phyloP scores from a whole-genome alignment of 169 alveolate species.

The Amoebophrya sp. region DNA sequence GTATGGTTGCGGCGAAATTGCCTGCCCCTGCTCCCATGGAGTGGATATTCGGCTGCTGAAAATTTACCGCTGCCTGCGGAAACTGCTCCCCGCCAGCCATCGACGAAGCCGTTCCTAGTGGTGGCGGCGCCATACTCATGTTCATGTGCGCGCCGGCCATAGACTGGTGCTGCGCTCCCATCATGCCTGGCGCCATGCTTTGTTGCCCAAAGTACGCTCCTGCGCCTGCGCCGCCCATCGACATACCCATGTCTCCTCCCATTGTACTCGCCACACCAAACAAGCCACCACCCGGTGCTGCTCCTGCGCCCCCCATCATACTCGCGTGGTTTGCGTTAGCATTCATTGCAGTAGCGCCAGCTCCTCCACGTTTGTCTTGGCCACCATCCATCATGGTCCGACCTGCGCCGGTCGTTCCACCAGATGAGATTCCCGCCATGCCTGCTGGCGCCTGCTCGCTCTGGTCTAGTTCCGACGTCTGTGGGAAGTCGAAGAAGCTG shows the following conservation, averaged over 20 bases:
- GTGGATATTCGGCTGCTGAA: not conserved
- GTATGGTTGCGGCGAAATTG: not conserved
- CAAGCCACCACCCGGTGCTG: too few relatives aligned
- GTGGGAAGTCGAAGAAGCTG: not conserved
- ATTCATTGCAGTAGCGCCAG: not conserved
- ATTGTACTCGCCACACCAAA: too few relatives aligned
- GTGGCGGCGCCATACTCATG: too few relatives aligned
- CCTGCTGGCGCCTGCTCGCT: not conserved
- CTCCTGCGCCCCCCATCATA: too few relatives aligned
- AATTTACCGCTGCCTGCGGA: not conserved
- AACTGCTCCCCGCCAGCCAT: not conserved
- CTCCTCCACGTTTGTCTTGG: not conserved
- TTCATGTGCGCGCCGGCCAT: too few relatives aligned
- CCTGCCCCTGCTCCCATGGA: not conserved
- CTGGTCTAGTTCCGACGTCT: not conserved
- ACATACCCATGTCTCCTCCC: too few relatives aligned
- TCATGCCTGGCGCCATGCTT: too few relatives aligned
- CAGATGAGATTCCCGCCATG: not conserved
- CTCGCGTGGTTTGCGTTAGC: not conserved
- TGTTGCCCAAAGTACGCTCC: too few relatives aligned
- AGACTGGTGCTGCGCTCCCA: too few relatives aligned
- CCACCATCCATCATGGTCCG: not conserved
- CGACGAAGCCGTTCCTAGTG: too few relatives aligned
- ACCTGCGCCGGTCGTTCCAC: not conserved
- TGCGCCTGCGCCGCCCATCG: too few relatives aligned